Base-by-base conservation (phyloP, 1,284 basidiomycete genomes). In the Farysia itapuensis region DNA sequence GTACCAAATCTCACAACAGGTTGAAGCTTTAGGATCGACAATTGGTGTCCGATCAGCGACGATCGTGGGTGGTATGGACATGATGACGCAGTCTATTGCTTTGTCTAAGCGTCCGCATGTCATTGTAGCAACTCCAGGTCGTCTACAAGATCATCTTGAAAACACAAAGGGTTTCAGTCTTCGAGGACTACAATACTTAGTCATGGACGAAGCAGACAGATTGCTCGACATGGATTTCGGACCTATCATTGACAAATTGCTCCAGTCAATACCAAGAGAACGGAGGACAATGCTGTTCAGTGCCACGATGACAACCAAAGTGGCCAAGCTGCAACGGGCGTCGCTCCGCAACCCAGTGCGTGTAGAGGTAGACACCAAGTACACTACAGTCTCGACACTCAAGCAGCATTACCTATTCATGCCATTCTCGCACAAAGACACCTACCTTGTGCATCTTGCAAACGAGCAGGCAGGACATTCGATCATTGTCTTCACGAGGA, bases 251-350 rank as follows among this genome's bases (percentile, higher is more conserved):
- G 95, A 98, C 81, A 94, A 93, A 80, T 91, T 99, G 56, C 81
- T 99, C 33, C 95, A 95, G 79, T 85, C 89, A 32, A 88, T 98
- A 59, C 95, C 95, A 15, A 89, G 86, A 72, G 93, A 98, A 72
- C 84, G 95, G 16, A 89, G 87, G 25, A 99, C 95, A 0, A 97
- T 93, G 77, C 83, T 99, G 2, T 99, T 95, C 81, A 95, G 92
- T 13, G 95, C 95, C 1, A 99, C 95, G n/a, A 98, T 99, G 93
- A 96, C 94, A 2, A 95, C 91, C 18, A 98, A 97, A 79, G 92
- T 99, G 9, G 92, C 90, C 19, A 97, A 98, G 78, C 81, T 99
- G 7, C 94, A 98, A 77, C 81, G 95, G 43, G 94, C 95, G n/a
- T 91, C 89, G 81, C 81, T 98, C 70, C 84, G 85, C 41, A 95